A percentile compares a stretch with the other conserved stretches of the same genome.
phyloP scores from a whole-genome alignment of 805 yeast genomes.

The Cyberlindnera veronae region DNA sequence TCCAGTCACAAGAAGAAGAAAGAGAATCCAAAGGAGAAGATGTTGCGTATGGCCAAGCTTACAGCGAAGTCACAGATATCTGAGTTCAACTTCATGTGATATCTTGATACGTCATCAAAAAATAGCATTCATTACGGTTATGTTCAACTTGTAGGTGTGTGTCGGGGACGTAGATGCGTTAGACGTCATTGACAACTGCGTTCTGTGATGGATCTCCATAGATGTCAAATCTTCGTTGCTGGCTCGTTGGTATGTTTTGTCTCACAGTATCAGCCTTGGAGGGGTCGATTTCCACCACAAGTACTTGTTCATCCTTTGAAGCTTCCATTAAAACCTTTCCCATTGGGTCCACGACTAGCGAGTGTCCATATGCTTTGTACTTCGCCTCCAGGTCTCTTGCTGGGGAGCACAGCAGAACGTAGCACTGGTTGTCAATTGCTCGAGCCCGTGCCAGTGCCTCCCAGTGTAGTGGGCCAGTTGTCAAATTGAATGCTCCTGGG shows the following conservation, averaged over 20 bases:
- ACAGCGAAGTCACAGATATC: conserved; percentile 59
- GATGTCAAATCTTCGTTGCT: conserved; percentile 66
- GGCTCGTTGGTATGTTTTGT: conserved; percentile 58
- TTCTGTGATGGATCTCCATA: conserved; percentile 33
- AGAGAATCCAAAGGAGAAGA: conserved; percentile 66
- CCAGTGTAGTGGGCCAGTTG: conserved; percentile 86
- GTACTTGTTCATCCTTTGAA: conserved; percentile 67
- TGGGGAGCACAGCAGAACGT: conserved; percentile 80
- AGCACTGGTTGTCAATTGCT: conserved; percentile 72
- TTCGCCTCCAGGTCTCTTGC: conserved; percentile 66
- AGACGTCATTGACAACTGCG: conserved; percentile 17
- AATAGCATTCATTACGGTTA: no score
- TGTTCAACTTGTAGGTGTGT: no score
- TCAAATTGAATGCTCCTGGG: conserved; percentile 83
- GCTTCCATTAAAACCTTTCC: conserved; percentile 67
- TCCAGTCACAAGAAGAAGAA: conserved; percentile 39
- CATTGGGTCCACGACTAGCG: conserved; percentile 58
- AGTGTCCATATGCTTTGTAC: conserved; percentile 68
- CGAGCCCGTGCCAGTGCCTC: conserved; percentile 69
- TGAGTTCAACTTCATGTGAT: conserved; percentile 62
- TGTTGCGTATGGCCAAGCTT: conserved; percentile 72
- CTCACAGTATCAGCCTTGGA: conserved; percentile 51
- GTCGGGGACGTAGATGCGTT: no score
- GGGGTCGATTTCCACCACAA: conserved; percentile 67
- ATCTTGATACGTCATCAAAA: no score